These are phyloP conservation scores for Septoria linicola DNA, from an alignment of 2,329 filamentous ascomycete species.

Conservation along the genomic window DNA sequence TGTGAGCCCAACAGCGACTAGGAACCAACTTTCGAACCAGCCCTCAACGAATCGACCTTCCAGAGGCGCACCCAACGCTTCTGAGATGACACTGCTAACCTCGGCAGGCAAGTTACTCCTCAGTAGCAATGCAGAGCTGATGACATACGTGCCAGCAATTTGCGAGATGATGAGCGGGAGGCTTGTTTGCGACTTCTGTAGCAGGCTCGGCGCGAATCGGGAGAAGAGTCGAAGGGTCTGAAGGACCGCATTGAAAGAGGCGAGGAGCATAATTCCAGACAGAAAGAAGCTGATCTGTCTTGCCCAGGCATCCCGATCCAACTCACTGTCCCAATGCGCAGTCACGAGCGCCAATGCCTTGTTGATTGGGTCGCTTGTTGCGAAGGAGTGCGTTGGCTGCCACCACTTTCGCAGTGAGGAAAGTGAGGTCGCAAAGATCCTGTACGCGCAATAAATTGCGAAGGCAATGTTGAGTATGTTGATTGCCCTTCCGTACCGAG, in stretches of 20 bases:
- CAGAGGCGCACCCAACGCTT: slow-evolving; percentile 73
- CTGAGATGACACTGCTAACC: slow-evolving; percentile 72
- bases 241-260: slow-evolving; percentile 77
- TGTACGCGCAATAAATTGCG: slow-evolving; percentile 80
- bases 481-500: slow-evolving; percentile 63
- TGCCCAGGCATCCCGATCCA: slow-evolving; percentile 80
- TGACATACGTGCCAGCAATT: slow-evolving; percentile 80
- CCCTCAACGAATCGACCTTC: slow-evolving; percentile 70
- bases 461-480: slow-evolving; percentile 67
- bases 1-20: slow-evolving; percentile 66
- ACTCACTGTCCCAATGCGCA: slow-evolving; percentile 77
- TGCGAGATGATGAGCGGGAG: slow-evolving; percentile 77
- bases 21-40: slow-evolving; percentile 88
- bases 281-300: slow-evolving; percentile 82
- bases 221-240: slow-evolving; percentile 82
- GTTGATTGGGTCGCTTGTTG: slow-evolving; percentile 77
- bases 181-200: slow-evolving; percentile 73
- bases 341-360: slow-evolving; percentile 76
- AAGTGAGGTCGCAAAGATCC: slow-evolving; percentile 69
- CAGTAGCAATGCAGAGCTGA: slow-evolving; percentile 73
- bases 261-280: slow-evolving; percentile 77
- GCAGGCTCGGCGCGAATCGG: slow-evolving; percentile 68
- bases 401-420: slow-evolving; percentile 62
- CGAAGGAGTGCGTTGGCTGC: slow-evolving; percentile 53
- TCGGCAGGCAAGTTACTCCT: slow-evolving; percentile 75